Percentiles rank a stretch among this genome's conserved stretches.
phyloP scores from a whole-genome alignment of 768 basidiomycete species.

The Auricularia auricula-judae region DNA sequence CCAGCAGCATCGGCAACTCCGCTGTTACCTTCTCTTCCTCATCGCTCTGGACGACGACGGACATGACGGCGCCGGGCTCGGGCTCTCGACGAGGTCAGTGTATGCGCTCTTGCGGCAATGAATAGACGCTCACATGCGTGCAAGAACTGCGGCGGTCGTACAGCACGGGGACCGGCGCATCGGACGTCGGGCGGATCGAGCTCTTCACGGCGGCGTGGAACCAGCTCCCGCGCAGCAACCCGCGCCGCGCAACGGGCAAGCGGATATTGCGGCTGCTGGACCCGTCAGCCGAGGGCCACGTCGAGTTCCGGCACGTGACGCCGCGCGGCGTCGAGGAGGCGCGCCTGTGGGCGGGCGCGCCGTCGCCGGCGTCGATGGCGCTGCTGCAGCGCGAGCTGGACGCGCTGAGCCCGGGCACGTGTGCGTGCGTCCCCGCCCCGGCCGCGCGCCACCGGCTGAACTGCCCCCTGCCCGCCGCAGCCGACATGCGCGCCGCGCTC shows the following conservation, averaged over 20 bases:
- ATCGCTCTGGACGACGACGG: too few species aligned
- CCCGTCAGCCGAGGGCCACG: neutral
- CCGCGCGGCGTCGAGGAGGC: neutral
- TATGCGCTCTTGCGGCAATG: neutral
- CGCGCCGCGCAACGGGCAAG: neutral
- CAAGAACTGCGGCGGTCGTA: neutral
- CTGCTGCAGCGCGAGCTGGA: neutral
- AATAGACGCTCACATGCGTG: neutral
- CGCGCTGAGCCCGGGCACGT: neutral
- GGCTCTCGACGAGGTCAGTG: neutral
- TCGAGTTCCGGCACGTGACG: neutral
- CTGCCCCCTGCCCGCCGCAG: neutral
- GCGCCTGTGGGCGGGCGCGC: neutral
- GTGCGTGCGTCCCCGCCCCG: neutral
- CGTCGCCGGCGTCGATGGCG: neutral
- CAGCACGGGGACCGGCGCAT: neutral
- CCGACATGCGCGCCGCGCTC: slow-evolving; percentile 1
- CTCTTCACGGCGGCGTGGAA: neutral
- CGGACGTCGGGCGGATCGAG: neutral
- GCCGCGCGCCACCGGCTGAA: neutral
- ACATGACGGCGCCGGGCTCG: too few species aligned
- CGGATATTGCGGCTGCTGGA: neutral
- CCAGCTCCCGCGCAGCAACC: neutral
- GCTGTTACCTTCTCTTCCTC: too few species aligned
- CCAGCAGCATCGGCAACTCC: too few species aligned